phyloP scores from a whole-genome alignment of 164 flowering plant species.

The Chimonanthus salicifolius region DNA sequence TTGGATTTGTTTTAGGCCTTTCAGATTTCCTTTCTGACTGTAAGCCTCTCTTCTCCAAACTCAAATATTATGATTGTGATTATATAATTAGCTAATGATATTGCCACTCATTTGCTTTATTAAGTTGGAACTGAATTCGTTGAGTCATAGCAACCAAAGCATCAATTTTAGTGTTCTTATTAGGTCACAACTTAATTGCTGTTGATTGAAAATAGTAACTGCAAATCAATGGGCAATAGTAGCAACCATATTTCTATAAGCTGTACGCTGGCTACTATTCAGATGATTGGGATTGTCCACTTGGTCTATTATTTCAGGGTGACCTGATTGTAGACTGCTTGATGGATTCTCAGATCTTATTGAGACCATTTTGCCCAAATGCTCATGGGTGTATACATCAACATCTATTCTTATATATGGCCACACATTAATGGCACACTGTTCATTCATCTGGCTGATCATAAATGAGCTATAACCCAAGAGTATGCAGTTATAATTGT shows the following conservation, averaged over 20 bases:
- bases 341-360: too few relatives aligned
- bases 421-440: too few relatives aligned
- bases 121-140: background rate
- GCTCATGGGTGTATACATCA: background rate
- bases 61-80: background rate
- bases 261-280: background rate
- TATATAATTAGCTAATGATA: background rate
- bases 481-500: background rate
- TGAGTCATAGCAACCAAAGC: background rate
- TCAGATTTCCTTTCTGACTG: constrained; percentile 89
- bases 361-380: too few relatives aligned
- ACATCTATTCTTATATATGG: too few relatives aligned
- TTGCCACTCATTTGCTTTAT: background rate
- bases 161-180: background rate
- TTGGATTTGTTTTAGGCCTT: constrained; percentile 94
- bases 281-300: background rate
- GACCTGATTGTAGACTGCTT: too few relatives aligned
- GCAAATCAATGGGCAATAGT: background rate
- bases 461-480: background rate
- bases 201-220: background rate
- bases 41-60: constrained; percentile 20
- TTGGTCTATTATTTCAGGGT: background rate
- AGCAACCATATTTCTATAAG: background rate
- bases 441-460: background rate
- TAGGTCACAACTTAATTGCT: background rate